Conservation (phyloP, 1,139 yeast genomes). For the Geotrichum fermentans region DNA sequence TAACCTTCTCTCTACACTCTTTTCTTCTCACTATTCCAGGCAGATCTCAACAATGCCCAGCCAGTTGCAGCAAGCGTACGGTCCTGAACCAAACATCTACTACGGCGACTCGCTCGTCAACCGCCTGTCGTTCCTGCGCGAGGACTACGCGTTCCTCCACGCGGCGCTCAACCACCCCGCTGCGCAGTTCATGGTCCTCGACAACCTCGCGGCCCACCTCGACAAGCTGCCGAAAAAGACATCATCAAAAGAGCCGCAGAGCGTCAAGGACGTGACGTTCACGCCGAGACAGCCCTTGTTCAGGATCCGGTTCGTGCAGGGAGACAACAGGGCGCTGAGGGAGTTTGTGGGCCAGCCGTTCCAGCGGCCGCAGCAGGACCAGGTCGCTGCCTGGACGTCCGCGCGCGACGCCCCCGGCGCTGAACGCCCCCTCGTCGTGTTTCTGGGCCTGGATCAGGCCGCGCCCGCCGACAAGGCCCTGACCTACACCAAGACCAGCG, state of each 20-base stretch:
- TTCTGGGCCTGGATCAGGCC: conserved; percentile 65
- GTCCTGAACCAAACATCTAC: conserved; percentile 29
- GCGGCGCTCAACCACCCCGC: conserved; percentile 50
- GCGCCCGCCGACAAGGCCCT: conserved; percentile 21
- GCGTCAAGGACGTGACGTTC: conserved; percentile 3
- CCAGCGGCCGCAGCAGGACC: conserved; percentile 28
- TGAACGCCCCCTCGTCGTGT: conserved; percentile 46
- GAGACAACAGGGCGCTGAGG: neutral
- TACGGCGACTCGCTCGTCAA: conserved; percentile 59
- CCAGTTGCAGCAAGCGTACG: conserved; percentile 19
- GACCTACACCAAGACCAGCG: neutral
- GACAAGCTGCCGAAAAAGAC: conserved; percentile 20
- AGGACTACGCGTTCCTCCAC: conserved; percentile 55
- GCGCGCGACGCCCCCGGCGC: conserved; percentile 39
- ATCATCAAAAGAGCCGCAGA: neutral
- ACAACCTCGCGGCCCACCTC: conserved; percentile 34
- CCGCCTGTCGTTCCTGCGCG: conserved; percentile 73
- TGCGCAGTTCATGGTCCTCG: conserved; percentile 55
- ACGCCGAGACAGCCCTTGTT: conserved; percentile 2
- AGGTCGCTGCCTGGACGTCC: conserved; percentile 33
- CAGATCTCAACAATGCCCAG: conserved; percentile 9
- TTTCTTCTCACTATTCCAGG: no score
- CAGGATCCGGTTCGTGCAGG: neutral
- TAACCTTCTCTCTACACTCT: no score
- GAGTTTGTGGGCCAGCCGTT: conserved; percentile 37